These are phyloP conservation scores for Cutaneotrichosporon sp. DNA, from an alignment of 1,284 basidiomycete genomes.

Conservation along the genomic window DNA sequence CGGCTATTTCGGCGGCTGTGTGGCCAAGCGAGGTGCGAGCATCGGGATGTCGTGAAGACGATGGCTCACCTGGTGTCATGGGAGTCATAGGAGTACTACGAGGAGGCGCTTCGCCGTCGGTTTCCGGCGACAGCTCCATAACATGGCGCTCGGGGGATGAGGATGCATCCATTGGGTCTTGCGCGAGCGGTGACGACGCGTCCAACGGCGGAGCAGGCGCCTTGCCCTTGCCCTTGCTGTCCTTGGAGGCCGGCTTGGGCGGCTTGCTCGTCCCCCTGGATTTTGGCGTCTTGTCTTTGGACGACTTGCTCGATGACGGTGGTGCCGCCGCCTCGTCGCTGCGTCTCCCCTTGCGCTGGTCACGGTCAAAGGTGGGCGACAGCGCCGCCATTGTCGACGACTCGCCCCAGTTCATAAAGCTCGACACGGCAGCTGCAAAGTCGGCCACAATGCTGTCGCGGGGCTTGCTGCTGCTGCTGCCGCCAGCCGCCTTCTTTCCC, in stretches of 20 bases:
- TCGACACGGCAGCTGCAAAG: not conserved
- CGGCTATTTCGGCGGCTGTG: not conserved
- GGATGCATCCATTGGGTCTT: not conserved
- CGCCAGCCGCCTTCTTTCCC: not conserved
- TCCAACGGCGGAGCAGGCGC: not conserved
- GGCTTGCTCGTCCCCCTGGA: not conserved
- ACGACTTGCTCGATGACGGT: too few relatives aligned
- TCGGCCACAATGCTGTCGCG: not conserved
- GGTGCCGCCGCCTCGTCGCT: too few relatives aligned
- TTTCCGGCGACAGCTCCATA: not conserved
- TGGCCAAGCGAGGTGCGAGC: not conserved
- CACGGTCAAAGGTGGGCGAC: not conserved
- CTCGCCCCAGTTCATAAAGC: not conserved
- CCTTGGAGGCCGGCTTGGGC: too few relatives aligned
- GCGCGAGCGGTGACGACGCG: not conserved
- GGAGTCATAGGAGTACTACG: too few relatives aligned
- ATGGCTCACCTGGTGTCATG: not conserved
- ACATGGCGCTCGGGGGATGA: not conserved
- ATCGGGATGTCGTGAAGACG: not conserved
- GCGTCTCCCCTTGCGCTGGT: too few relatives aligned
- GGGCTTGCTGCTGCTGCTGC: not conserved
- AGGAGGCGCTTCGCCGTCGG: too few relatives aligned
- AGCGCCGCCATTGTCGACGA: not conserved
- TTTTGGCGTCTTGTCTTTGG: not conserved
- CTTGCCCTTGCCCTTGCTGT: not conserved